Evolutionary conservation across 495 filamentous ascomycete genomes (phyloP).

Genomic region (Viridothelium virens): DNA sequence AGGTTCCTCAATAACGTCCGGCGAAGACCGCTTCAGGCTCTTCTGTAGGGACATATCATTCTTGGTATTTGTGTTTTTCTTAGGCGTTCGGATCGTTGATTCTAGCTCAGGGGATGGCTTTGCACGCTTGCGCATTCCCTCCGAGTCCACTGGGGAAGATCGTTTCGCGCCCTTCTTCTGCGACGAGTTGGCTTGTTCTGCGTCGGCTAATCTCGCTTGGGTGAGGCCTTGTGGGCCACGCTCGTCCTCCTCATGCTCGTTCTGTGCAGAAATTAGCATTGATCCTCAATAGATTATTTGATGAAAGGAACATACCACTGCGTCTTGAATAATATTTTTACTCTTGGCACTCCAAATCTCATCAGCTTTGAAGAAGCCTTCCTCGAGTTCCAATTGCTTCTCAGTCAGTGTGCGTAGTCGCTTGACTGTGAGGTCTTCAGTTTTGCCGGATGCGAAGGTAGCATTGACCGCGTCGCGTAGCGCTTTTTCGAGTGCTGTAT

Average conservation of each 20-base stretch:
- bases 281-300: background rate
- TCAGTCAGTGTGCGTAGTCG: slow-evolving; percentile 61
- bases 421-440: slow-evolving; percentile 68
- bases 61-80: background rate
- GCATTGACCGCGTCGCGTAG: slow-evolving; percentile 53
- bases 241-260: slow-evolving; percentile 12
- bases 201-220: background rate
- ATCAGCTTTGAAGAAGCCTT: slow-evolving; percentile 60
- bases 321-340: slow-evolving; percentile 61
- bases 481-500: slow-evolving; percentile 39
- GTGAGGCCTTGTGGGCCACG: background rate
- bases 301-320: slow-evolving; percentile 53
- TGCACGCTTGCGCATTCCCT: background rate
- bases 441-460: slow-evolving; percentile 50
- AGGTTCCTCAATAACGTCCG: background rate
- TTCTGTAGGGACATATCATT: background rate
- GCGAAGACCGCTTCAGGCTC: background rate
- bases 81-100: background rate
- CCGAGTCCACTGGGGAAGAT: background rate
- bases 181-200: background rate
- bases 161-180: background rate
- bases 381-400: slow-evolving; percentile 52
- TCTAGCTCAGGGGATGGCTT: background rate
- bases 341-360: slow-evolving; percentile 70
- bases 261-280: background rate